Conservation (phyloP, 2,329 filamentous ascomycete species). For the Cordyceps farinosa region DNA sequence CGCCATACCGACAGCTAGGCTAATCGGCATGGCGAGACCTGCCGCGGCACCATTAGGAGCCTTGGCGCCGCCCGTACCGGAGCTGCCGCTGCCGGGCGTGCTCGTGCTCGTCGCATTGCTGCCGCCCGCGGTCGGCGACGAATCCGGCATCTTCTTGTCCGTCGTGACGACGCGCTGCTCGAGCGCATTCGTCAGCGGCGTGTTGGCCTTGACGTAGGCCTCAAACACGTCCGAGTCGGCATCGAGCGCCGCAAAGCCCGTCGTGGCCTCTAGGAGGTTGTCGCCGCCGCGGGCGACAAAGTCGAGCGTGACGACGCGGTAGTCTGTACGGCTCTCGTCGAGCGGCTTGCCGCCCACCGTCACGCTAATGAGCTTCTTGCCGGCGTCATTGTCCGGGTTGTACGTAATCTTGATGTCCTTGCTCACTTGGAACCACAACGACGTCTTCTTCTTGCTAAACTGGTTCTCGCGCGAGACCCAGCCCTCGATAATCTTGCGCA, state of each 20-base stretch:
- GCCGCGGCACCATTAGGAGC: neutral
- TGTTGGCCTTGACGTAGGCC: conserved; percentile 45
- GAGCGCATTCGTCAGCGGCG: conserved; percentile 47
- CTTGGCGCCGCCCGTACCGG: neutral
- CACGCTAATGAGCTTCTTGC: conserved; percentile 50
- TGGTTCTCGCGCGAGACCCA: conserved; percentile 53
- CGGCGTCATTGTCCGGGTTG: conserved; percentile 48
- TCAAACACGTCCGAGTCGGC: conserved; percentile 52
- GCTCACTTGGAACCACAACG: conserved; percentile 60
- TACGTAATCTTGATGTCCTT: conserved; percentile 54
- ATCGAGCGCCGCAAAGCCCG: conserved; percentile 44
- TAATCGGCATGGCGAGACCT: neutral
- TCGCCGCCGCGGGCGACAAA: conserved; percentile 62
- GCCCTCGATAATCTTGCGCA: conserved; percentile 59
- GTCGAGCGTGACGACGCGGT: conserved; percentile 59
- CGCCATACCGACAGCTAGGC: neutral
- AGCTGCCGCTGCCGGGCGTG: neutral
- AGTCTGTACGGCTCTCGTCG: conserved; percentile 41
- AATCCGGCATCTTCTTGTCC: conserved; percentile 10
- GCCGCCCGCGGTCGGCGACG: neutral
- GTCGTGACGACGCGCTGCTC: conserved; percentile 37
- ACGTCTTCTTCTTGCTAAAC: conserved; percentile 49
- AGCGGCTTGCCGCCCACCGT: conserved; percentile 48
- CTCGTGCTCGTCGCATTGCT: neutral
- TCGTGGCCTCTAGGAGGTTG: conserved; percentile 49